These are phyloP conservation scores for Podaxis carcinomalis DNA, from an alignment of 768 basidiomycete species.

Conservation along the genomic window DNA sequence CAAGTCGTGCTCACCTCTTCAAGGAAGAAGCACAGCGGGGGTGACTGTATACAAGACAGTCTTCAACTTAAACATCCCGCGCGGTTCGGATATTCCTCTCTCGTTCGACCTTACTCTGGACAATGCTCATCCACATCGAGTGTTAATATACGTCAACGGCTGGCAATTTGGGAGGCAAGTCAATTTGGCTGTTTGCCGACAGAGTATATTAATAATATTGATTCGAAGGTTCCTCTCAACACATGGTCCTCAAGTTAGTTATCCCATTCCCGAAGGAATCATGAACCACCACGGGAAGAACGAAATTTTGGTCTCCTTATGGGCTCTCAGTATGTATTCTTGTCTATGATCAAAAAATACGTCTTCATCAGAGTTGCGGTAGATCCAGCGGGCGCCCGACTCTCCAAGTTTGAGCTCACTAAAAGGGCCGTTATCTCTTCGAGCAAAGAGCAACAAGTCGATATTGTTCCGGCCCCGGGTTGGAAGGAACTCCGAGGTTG, in stretches of 20 bases:
- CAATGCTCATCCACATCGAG: conserved; percentile 50
- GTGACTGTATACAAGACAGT: conserved; percentile 63
- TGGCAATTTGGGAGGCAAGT: conserved; percentile 56
- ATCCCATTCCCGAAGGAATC: conserved; percentile 36
- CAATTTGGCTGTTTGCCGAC: neutral
- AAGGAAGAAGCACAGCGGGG: conserved; percentile 46
- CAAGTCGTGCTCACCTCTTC: conserved; percentile 37
- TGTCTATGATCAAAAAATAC: neutral
- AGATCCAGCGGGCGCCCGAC: conserved; percentile 25
- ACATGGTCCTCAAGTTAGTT: conserved; percentile 44
- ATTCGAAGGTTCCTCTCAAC: conserved; percentile 30
- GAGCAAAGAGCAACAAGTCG: conserved; percentile 24
- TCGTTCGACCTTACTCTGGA: conserved; percentile 56
- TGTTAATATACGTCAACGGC: conserved; percentile 63
- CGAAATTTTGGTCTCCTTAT: conserved; percentile 29
- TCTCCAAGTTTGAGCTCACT: conserved; percentile 25
- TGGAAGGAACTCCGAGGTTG: conserved; percentile 26
- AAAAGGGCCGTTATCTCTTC: conserved; percentile 23
- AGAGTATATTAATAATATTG: neutral
- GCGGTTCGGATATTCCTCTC: conserved; percentile 48
- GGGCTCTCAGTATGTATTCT: conserved; percentile 27
- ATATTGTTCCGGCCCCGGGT: conserved; percentile 26
- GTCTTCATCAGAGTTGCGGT: neutral
- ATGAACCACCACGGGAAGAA: conserved; percentile 31
- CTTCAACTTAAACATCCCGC: conserved; percentile 49